Conservation (phyloP, 352 stramenopile species). For the Phytophthora chlamydospora region DNA sequence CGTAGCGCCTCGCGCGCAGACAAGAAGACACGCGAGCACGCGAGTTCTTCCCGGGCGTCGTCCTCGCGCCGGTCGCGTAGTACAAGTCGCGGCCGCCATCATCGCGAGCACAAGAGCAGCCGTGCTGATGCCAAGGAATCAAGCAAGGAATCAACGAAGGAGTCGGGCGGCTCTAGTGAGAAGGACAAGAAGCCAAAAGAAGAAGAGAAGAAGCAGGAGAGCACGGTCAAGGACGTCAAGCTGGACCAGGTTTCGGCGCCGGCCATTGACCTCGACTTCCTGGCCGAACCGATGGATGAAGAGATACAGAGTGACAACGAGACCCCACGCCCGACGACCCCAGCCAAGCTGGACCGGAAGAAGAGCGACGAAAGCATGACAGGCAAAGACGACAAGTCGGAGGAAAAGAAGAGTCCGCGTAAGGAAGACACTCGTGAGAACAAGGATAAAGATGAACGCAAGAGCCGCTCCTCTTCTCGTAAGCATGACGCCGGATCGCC, state of each 20-base stretch:
- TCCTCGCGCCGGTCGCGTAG: constrained; percentile 54
- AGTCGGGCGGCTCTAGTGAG: constrained; percentile 21
- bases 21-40: constrained; percentile 45
- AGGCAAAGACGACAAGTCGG: constrained; percentile 32
- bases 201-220: constrained; percentile 44
- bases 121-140: constrained; percentile 20
- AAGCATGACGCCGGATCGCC: constrained; percentile 39
- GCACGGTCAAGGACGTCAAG: constrained; percentile 74
- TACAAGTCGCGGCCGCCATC: constrained; percentile 48
- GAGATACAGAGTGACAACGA: constrained; percentile 51
- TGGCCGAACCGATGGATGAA: constrained; percentile 59
- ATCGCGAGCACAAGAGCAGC: constrained; percentile 34
- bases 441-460: constrained; percentile 14
- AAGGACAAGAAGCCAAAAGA: constrained; percentile 44
- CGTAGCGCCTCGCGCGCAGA: constrained; percentile 58
- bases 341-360: constrained; percentile 30
- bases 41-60: constrained; percentile 33
- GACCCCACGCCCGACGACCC: constrained; percentile 15
- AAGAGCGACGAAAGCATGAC: constrained; percentile 42
- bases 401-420: constrained; percentile 31
- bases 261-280: constrained; percentile 86
- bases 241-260: constrained; percentile 77
- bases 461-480: constrained; percentile 32
- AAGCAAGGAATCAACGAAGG: constrained; percentile 29
- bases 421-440: constrained; percentile 16